Percentiles rank a stretch among this genome's conserved stretches.
These are phyloP conservation scores for Verticillium alfalfae DNA, from an alignment of 2,329 filamentous ascomycete genomes.

Conservation along the genomic window DNA sequence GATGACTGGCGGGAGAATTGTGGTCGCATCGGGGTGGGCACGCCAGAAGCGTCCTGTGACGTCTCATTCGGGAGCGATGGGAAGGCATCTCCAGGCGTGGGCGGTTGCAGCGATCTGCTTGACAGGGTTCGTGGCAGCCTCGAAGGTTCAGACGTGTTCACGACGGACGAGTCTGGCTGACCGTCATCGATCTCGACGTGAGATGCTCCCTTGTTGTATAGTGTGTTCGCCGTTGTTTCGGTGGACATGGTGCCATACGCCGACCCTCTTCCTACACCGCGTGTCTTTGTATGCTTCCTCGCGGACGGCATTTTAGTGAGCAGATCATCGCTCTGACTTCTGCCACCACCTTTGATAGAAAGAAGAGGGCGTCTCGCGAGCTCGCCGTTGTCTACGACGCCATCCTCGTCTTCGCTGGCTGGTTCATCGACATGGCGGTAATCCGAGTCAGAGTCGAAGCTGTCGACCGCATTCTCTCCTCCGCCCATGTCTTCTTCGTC, in stretches of 20 bases:
- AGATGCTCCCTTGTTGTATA: background rate
- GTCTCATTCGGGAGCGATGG: background rate
- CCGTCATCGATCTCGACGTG: background rate
- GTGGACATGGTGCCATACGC: constrained; percentile 17
- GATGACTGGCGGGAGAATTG: constrained; percentile 47
- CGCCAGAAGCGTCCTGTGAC: constrained; percentile 1
- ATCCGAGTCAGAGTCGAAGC: constrained; percentile 25
- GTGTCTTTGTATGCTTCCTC: background rate
- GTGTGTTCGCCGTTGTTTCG: background rate
- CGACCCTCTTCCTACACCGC: background rate
- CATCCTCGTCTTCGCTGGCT: constrained; percentile 17
- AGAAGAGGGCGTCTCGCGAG: constrained; percentile 10
- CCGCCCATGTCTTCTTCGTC: constrained; percentile 33
- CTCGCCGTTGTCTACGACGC: constrained; percentile 12
- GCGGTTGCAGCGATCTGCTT: background rate
- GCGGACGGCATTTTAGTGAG: constrained; percentile 3
- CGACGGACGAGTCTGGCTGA: background rate
- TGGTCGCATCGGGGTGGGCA: constrained; percentile 30
- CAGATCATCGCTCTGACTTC: constrained; percentile 10
- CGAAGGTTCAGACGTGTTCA: background rate
- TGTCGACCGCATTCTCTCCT: constrained; percentile 22
- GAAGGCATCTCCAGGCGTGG: background rate
- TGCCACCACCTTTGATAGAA: constrained; percentile 7
- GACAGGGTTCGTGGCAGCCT: background rate
- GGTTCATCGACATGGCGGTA: constrained; percentile 24